Conservation (phyloP, 352 stramenopile genomes). For the Phytophthora ramorum region DNA sequence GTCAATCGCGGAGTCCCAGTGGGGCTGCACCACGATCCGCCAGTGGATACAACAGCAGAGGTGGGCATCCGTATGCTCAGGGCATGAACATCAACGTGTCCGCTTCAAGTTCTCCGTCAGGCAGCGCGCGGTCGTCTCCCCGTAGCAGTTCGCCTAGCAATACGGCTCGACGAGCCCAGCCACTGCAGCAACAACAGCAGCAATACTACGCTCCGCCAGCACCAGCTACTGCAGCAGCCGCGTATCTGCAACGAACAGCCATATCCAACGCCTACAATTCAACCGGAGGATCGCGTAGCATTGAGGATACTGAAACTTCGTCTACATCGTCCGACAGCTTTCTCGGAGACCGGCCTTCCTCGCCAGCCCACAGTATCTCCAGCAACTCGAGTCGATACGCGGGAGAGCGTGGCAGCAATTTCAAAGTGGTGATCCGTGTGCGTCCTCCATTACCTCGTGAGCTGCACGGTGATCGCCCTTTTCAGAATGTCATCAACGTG, state of each 20-base stretch:
- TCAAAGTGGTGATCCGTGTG: slow-evolving; percentile 94
- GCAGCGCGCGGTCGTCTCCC: slow-evolving; percentile 47
- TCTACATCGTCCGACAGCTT: slow-evolving; percentile 66
- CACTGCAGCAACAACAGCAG: slow-evolving; percentile 35
- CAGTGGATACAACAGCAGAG: slow-evolving; percentile 18
- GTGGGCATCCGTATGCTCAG: slow-evolving; percentile 19
- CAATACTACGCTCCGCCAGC: slow-evolving; percentile 28
- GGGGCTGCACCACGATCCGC: slow-evolving; percentile 18
- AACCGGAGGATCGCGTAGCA: slow-evolving; percentile 20
- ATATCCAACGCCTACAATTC: slow-evolving; percentile 74
- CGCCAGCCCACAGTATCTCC: slow-evolving; percentile 44
- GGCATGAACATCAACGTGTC: slow-evolving; percentile 63
- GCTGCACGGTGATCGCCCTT: slow-evolving; percentile 87
- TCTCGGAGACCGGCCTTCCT: slow-evolving; percentile 39
- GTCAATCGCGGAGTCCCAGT: slow-evolving; percentile 35
- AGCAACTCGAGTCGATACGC: slow-evolving; percentile 42
- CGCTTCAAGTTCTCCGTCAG: slow-evolving; percentile 40
- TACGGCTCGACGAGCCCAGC: slow-evolving; percentile 34
- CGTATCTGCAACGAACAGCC: slow-evolving; percentile 63
- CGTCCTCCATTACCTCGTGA: slow-evolving; percentile 89
- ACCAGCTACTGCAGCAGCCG: slow-evolving; percentile 12
- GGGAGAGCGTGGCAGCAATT: slow-evolving; percentile 76
- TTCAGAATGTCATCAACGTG: slow-evolving; percentile 92
- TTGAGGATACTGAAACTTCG: slow-evolving; percentile 64
- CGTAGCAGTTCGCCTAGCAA: slow-evolving; percentile 27